Conservation (phyloP, 2,329 filamentous ascomycete species). For the Paecilomyces variotii region DNA sequence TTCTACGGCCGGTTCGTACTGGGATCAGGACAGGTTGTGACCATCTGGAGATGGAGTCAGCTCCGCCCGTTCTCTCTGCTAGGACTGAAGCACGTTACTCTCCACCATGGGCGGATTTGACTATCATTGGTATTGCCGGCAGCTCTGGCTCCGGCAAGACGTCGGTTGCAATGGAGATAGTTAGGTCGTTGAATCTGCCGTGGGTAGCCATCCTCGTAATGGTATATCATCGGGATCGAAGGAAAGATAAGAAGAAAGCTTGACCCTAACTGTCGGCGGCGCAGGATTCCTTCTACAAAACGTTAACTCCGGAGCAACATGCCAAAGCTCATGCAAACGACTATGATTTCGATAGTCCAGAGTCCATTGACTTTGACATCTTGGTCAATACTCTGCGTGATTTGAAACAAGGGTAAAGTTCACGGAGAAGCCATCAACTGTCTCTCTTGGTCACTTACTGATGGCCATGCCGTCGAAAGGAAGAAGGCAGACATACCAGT, state of each 20-base stretch:
- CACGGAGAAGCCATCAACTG: background rate
- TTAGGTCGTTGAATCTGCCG: constrained; percentile 79
- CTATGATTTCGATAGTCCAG: constrained; percentile 90
- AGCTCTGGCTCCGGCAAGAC: constrained; percentile 95
- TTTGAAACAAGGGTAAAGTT: constrained; percentile 77
- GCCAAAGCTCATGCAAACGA: constrained; percentile 78
- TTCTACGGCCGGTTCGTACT: background rate
- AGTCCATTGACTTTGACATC: constrained; percentile 90
- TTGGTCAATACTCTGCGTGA: constrained; percentile 71
- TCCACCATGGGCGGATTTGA: constrained; percentile 91
- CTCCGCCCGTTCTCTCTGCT: constrained; percentile 28
- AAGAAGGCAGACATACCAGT: constrained; percentile 72
- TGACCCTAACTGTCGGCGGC: constrained; percentile 2
- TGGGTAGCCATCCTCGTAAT: constrained; percentile 98
- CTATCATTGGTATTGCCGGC: constrained; percentile 92
- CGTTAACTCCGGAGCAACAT: constrained; percentile 69
- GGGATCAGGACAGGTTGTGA: background rate
- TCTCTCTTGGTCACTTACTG: constrained; percentile 5
- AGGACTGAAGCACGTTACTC: constrained; percentile 61
- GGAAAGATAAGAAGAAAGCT: constrained; percentile 6
- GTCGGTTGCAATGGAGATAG: constrained; percentile 84
- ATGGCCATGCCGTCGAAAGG: constrained; percentile 14
- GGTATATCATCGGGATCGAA: constrained; percentile 44
- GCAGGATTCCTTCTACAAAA: constrained; percentile 96
- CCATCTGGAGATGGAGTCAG: constrained; percentile 25